A percentile compares a stretch with the other conserved stretches of the same genome.
Evolutionary conservation across 257 asterid species (phyloP).

Genomic region (Rubia yunnanensis): DNA sequence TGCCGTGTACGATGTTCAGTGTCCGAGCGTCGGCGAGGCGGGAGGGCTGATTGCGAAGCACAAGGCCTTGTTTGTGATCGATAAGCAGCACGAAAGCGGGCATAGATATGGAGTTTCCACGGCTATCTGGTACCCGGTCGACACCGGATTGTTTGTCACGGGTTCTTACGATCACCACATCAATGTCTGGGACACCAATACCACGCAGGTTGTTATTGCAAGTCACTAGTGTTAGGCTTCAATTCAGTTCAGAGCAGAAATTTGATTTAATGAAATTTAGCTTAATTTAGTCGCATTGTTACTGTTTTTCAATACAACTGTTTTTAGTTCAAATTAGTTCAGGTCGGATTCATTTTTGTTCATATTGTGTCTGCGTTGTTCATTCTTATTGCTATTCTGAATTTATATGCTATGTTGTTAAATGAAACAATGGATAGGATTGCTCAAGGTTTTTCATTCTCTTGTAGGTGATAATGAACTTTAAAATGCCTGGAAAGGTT

Average conservation of each 20-base stretch:
- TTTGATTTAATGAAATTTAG: no score
- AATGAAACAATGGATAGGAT: neutral
- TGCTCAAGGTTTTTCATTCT: conserved; percentile 15
- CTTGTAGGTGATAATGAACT: conserved; percentile 63
- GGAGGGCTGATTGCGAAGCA: conserved; percentile 71
- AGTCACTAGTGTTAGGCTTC: no score
- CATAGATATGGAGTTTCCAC: conserved; percentile 78
- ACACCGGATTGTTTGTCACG: conserved; percentile 84
- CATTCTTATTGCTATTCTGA: neutral
- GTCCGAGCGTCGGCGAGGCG: conserved; percentile 51
- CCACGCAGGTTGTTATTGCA: conserved; percentile 45
- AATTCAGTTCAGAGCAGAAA: no score
- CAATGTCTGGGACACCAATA: conserved; percentile 97
- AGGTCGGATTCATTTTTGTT: no score
- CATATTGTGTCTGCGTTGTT: neutral
- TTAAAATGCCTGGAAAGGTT: conserved; percentile 99
- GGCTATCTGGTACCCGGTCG: conserved; percentile 93
- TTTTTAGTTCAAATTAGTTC: no score
- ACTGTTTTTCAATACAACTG: no score
- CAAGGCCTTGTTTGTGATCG: conserved; percentile 50
- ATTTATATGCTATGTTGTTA: neutral
- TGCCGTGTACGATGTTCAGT: conserved; percentile 81
- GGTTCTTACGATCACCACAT: conserved; percentile 90
- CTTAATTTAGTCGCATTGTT: no score
- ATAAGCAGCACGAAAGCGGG: conserved; percentile 83